Base-by-base conservation (phyloP, 1,284 basidiomycete genomes). In the Phlebopus sp. region DNA sequence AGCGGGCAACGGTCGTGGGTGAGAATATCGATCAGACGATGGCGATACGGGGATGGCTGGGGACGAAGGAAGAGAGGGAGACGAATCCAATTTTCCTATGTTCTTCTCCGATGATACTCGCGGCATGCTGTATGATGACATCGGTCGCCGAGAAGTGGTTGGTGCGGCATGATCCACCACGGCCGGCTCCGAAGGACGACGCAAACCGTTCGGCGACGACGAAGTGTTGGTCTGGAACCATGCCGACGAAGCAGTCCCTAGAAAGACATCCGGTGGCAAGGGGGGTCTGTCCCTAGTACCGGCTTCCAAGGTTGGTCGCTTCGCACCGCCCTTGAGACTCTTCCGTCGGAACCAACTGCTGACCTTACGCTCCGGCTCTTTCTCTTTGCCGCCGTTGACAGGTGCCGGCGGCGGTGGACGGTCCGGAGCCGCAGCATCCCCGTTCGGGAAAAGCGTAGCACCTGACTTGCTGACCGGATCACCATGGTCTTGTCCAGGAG, bases 291-390 rank as follows among this genome's bases (percentile, higher is more conserved):
- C 55, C n/a, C 42, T 4, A n/a, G 42, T 4, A 19, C 42, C 54
- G 15, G 35, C 38, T 29, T 64, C 63, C 37, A 43, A 64, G 35
- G 37, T 51, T 23, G 61, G 57, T 13, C 63, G 64, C 31, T 54
- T 30, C 47, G 49, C 58, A 44, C 42, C 38, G 45, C 50, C 58
- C 57, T 64, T 64, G 44, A 54, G 30, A 47, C 77, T 77, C 66
- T 75, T 77, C 53, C 77, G 73, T 59, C 77, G 79, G 52, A 84
- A 79, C 84, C 84, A 86, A 11, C 63, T 54, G 43, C 72, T 73
- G 40, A 73, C 46, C 54, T 72, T 75, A 53, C 69, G 67, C 52
- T 76, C 75, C 5, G 71, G 60, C 40, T 68, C 66, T 54, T 67
- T 73, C 27, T 70, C 70, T 54, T 69, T 73, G 10, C 69, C 69